Conservation (phyloP, 768 basidiomycete genomes). For the Kwoniella botswanensis region DNA sequence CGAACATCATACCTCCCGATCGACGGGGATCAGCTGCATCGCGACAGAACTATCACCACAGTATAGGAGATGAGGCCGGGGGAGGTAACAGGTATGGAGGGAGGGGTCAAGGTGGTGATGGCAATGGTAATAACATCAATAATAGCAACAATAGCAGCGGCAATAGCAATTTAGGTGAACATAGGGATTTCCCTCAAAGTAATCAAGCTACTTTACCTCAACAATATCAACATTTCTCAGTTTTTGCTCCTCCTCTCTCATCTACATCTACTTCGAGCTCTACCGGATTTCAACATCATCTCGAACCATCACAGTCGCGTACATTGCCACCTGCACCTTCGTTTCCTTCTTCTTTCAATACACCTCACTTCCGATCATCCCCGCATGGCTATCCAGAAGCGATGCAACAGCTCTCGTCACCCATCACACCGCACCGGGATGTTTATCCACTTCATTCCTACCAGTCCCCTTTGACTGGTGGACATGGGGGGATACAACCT, state of each 20-base stretch:
- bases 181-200: constrained; percentile 21
- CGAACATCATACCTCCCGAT: constrained; percentile 1
- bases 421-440: constrained; percentile 16
- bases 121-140: neutral
- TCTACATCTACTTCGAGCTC: neutral
- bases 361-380: constrained; percentile 17
- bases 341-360: neutral
- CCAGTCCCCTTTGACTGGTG: neutral
- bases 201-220: constrained; percentile 34
- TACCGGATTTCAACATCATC: constrained; percentile 1
- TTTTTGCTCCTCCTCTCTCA: constrained; percentile 38
- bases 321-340: constrained; percentile 6
- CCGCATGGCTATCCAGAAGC: constrained; percentile 14
- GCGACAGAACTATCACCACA: neutral
- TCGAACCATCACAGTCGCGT: neutral
- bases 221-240: constrained; percentile 44
- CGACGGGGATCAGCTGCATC: neutral
- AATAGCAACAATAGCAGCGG: neutral
- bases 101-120: neutral
- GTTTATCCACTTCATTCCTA: constrained; percentile 5
- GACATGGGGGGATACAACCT: neutral
- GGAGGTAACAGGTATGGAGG: neutral
- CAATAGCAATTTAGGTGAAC: neutral
- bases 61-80: neutral
- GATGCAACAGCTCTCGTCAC: constrained; percentile 12